phyloP scores from a whole-genome alignment of 768 basidiomycete genomes.

The Leccinum disarticulatum region DNA sequence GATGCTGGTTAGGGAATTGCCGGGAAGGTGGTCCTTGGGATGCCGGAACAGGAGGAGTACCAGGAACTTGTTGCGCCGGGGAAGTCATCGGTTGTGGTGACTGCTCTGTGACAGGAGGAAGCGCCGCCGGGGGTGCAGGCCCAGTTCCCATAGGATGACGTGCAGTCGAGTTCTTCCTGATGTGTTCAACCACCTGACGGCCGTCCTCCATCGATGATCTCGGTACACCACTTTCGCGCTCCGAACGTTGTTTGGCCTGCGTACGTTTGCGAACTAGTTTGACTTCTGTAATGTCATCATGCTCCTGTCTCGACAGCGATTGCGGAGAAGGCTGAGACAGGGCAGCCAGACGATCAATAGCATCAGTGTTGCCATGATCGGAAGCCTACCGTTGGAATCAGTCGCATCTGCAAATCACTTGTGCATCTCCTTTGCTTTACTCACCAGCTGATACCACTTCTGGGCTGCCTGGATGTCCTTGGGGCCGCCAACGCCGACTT shows the following conservation, averaged over 20 bases:
- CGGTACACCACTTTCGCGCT: slow-evolving; percentile 18
- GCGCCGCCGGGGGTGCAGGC: neutral
- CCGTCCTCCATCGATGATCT: slow-evolving; percentile 35
- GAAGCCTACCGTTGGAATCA: slow-evolving; percentile 52
- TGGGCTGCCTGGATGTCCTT: slow-evolving; percentile 63
- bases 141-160: slow-evolving; percentile 19
- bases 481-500: slow-evolving; percentile 83
- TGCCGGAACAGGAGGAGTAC: neutral
- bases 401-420: neutral
- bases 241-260: slow-evolving; percentile 58
- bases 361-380: slow-evolving; percentile 79
- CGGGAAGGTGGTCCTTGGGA: slow-evolving; percentile 8
- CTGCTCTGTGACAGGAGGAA: slow-evolving; percentile 20
- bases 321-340: slow-evolving; percentile 61
- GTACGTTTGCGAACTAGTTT: slow-evolving; percentile 86
- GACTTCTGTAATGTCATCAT: slow-evolving; percentile 73
- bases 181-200: slow-evolving; percentile 50
- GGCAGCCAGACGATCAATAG: slow-evolving; percentile 67
- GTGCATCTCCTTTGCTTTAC: slow-evolving; percentile 16
- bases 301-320: slow-evolving; percentile 73
- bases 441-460: slow-evolving; percentile 74
- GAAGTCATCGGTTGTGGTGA: slow-evolving; percentile 3
- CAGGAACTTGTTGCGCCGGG: neutral
- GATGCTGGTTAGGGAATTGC: slow-evolving; percentile 39
- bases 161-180: slow-evolving; percentile 49